Conservation (phyloP, 139 green algal species). For the Micractinium sp. region DNA sequence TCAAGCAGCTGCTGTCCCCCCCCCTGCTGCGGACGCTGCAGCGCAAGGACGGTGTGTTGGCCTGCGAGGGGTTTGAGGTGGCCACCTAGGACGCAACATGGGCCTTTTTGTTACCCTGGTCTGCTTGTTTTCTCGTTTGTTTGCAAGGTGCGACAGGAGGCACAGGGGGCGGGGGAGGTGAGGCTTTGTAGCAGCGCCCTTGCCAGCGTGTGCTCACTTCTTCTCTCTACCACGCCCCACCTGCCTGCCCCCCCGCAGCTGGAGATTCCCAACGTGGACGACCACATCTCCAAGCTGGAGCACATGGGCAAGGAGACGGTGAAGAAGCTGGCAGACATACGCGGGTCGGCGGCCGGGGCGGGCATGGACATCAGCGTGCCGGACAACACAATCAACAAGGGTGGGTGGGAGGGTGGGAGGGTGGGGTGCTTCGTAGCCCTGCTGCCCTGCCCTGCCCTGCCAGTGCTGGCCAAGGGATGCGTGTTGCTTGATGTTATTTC, state of each 20-base stretch:
- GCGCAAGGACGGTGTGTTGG: too few relatives aligned
- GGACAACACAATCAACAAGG: conserved; percentile 66
- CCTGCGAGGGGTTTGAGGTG: neutral
- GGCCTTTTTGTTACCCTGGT: too few relatives aligned
- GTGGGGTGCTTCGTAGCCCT: neutral
- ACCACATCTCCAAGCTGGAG: conserved; percentile 88
- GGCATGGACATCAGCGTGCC: conserved; percentile 72
- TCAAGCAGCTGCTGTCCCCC: too few relatives aligned
- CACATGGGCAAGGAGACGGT: conserved; percentile 95
- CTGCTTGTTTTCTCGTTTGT: too few relatives aligned
- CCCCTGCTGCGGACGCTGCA: too few relatives aligned
- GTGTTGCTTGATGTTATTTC: too few relatives aligned
- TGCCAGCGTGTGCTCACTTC: neutral
- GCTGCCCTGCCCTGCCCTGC: too few relatives aligned
- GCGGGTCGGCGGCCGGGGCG: conserved; percentile 51
- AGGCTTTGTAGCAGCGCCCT: too few relatives aligned
- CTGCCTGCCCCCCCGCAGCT: conserved; percentile 40
- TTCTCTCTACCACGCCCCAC: neutral
- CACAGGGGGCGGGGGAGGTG: too few relatives aligned
- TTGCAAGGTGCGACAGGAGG: too few relatives aligned
- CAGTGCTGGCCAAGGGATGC: too few relatives aligned
- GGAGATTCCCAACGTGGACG: conserved; percentile 89
- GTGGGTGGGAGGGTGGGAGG: neutral
- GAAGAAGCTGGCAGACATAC: conserved; percentile 87
- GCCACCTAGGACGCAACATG: neutral